Percentiles rank a stretch among this genome's conserved stretches.
phyloP scores from a whole-genome alignment of 306 rosid species.

The Prunus mira region DNA sequence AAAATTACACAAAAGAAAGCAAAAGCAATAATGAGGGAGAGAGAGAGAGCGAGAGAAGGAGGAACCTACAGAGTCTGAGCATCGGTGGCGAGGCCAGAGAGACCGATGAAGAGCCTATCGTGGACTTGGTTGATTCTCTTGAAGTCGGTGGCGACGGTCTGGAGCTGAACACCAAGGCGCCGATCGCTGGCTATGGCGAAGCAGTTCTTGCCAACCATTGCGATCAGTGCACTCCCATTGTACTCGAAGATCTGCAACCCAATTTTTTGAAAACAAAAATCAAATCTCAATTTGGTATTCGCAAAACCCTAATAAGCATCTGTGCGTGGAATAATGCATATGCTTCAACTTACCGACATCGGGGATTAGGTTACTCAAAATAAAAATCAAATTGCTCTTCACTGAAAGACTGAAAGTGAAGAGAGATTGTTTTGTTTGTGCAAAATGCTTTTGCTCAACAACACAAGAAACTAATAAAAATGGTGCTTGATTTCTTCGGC shows the following conservation, averaged over 20 bases:
- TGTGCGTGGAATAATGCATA: not conserved
- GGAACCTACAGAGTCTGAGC: constrained; percentile 78
- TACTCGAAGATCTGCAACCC: constrained; percentile 75
- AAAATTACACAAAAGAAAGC: not conserved
- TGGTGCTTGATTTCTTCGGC: constrained; percentile 9
- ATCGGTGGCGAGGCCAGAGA: constrained; percentile 92
- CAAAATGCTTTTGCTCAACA: not conserved
- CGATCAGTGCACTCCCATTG: constrained; percentile 91
- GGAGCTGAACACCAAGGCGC: constrained; percentile 94
- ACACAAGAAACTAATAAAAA: not conserved
- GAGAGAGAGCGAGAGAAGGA: not conserved
- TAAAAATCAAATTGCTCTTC: not conserved
- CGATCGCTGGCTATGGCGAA: constrained; percentile 98
- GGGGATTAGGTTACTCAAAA: not conserved
- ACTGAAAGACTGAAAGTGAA: not conserved
- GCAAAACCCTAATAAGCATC: not conserved
- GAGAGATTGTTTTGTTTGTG: constrained; percentile 9
- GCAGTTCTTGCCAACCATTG: constrained; percentile 98
- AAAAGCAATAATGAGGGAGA: not conserved
- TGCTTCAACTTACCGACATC: constrained; percentile 32
- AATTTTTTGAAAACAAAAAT: not conserved
- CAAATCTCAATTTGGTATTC: not conserved
- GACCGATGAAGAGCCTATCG: constrained; percentile 78
- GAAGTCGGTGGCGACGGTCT: constrained; percentile 92
- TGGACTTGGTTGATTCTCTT: constrained; percentile 74